Percentiles rank a stretch among this genome's conserved stretches.
phyloP scores from a whole-genome alignment of 192 early-diverging fungal species.

The Gorgonomyces haynaldii region DNA sequence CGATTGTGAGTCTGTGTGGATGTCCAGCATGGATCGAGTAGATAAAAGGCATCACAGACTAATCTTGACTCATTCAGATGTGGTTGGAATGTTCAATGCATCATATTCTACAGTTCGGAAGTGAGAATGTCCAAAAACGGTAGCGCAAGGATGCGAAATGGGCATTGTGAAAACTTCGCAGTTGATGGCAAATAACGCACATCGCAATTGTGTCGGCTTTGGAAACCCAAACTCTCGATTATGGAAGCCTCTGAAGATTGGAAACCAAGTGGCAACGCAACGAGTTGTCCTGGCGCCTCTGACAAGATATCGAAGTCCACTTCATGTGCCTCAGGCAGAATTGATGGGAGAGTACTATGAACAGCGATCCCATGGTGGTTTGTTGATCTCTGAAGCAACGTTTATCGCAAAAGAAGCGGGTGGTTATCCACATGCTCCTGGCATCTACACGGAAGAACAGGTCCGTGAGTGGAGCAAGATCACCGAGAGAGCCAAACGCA shows the following conservation, averaged over 20 bases:
- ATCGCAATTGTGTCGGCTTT: too few relatives aligned
- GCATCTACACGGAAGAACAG: slow-evolving; percentile 28
- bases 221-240: background rate
- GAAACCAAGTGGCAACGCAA: background rate
- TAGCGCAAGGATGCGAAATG: too few relatives aligned
- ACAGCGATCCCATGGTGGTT: slow-evolving; percentile 3
- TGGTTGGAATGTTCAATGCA: too few relatives aligned
- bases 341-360: slow-evolving; percentile 12
- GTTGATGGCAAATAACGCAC: too few relatives aligned
- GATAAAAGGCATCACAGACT: too few relatives aligned
- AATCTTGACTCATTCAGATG: too few relatives aligned
- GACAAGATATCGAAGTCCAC: slow-evolving; percentile 7
- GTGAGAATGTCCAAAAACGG: too few relatives aligned
- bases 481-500: slow-evolving; percentile 25
- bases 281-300: slow-evolving; percentile 7
- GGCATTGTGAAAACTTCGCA: too few relatives aligned
- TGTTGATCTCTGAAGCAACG: slow-evolving; percentile 7
- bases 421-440: slow-evolving; percentile 17
- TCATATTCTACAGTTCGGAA: too few relatives aligned
- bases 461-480: slow-evolving; percentile 32
- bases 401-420: slow-evolving; percentile 6
- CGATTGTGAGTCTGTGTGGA: too few relatives aligned
- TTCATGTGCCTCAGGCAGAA: background rate
- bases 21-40: too few relatives aligned
- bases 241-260: background rate